Evolutionary conservation across 257 asterid genomes (phyloP).

Genomic region (Nicotiana benthamiana): DNA sequence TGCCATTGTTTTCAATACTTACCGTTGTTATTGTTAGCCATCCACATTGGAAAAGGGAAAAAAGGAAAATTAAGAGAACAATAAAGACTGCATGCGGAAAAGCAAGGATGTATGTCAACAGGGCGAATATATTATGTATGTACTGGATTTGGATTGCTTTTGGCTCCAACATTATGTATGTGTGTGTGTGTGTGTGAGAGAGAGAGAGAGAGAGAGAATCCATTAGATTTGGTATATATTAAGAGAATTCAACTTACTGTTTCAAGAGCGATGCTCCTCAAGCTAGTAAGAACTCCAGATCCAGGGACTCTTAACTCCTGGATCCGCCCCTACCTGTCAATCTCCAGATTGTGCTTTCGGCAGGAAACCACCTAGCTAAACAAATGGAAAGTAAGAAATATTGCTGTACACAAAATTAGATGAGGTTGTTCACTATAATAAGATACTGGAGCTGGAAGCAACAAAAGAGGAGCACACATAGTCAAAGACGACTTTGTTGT

Average conservation of each 20-base stretch:
- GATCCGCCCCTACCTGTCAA: constrained; percentile 1
- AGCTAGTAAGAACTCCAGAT: neutral
- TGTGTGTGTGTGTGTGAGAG: too few species aligned
- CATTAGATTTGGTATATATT: neutral
- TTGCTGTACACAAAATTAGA: neutral
- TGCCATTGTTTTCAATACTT: neutral
- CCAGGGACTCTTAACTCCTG: too few species aligned
- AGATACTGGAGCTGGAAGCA: neutral
- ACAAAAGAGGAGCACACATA: neutral
- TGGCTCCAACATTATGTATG: neutral
- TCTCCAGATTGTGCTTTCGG: neutral
- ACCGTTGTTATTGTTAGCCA: neutral
- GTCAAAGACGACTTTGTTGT: neutral
- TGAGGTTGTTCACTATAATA: neutral
- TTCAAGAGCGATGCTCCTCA: neutral
- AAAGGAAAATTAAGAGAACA: neutral
- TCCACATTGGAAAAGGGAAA: neutral
- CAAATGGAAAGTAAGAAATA: neutral
- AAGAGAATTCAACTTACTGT: neutral
- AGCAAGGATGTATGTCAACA: neutral
- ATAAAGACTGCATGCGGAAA: neutral
- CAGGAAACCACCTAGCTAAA: constrained; percentile 2
- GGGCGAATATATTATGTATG: neutral
- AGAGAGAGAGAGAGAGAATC: neutral
- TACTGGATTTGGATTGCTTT: neutral